A percentile compares a stretch with the other conserved stretches of the same genome.
phyloP scores from a whole-genome alignment of 768 basidiomycete species.

The Phylloporus sp. region DNA sequence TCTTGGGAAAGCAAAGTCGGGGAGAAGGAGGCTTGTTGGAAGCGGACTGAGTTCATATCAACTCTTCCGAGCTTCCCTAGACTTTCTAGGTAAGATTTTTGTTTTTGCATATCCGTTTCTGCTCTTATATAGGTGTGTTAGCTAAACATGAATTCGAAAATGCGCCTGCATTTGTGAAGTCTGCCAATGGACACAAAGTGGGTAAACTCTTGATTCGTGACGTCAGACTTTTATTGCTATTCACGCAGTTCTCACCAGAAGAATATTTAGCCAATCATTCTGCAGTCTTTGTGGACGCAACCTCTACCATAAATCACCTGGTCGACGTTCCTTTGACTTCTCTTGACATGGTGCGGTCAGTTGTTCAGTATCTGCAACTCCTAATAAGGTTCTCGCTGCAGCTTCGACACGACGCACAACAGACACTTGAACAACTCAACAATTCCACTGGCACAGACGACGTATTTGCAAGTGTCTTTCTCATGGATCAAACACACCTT shows the following conservation, averaged over 20 bases:
- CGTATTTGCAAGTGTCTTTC: constrained; percentile 65
- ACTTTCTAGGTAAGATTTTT: constrained; percentile 64
- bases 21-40: constrained; percentile 57
- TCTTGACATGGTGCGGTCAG: constrained; percentile 59
- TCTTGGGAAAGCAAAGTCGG: constrained; percentile 18
- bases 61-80: constrained; percentile 77
- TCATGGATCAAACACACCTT: constrained; percentile 64
- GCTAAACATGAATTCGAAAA: constrained; percentile 66
- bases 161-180: constrained; percentile 56
- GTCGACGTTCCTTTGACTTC: constrained; percentile 72
- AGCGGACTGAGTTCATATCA: constrained; percentile 87
- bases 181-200: constrained; percentile 50
- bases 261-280: constrained; percentile 49
- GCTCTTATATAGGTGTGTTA: constrained; percentile 28
- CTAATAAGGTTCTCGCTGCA: constrained; percentile 29
- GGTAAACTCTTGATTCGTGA: constrained; percentile 11
- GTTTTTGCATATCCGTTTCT: neutral
- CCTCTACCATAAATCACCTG: constrained; percentile 72
- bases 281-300: constrained; percentile 73
- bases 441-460: constrained; percentile 44
- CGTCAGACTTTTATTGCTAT: neutral
- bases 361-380: neutral
- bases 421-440: constrained; percentile 65
- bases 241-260: constrained; percentile 50
- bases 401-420: constrained; percentile 71